phyloP scores from a whole-genome alignment of 1,139 yeast genomes.

The Suhomyces coccinellae region DNA sequence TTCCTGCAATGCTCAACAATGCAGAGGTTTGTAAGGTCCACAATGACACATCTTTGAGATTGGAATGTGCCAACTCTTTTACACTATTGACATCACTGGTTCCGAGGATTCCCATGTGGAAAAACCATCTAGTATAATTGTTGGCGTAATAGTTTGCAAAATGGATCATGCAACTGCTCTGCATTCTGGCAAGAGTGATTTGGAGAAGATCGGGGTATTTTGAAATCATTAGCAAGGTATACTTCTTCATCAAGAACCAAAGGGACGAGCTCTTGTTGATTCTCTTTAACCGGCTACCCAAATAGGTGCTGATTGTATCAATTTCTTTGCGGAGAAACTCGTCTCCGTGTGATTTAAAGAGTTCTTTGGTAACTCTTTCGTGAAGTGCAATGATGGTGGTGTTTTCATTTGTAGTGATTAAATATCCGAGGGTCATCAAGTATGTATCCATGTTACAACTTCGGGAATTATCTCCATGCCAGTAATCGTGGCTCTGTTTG shows the following conservation, averaged over 20 bases:
- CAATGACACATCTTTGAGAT: constrained; percentile 35
- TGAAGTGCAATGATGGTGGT: constrained; percentile 36
- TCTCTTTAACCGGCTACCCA: constrained; percentile 35
- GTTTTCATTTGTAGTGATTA: constrained; percentile 45
- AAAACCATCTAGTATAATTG: constrained; percentile 35
- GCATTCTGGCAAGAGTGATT: constrained; percentile 19
- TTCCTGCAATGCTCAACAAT: constrained; percentile 8
- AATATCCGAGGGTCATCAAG: constrained; percentile 34
- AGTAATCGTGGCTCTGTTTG: constrained; percentile 34
- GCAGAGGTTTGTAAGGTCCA: constrained; percentile 27
- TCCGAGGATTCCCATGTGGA: constrained; percentile 12
- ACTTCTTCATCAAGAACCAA: constrained; percentile 39
- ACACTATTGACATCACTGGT: constrained; percentile 8
- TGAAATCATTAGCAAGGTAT: constrained; percentile 14
- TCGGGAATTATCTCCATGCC: constrained; percentile 22
- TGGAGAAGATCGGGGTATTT: constrained; percentile 1
- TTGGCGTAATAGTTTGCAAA: constrained; percentile 46
- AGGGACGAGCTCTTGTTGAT: constrained; percentile 46
- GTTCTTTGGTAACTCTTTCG: constrained; percentile 24
- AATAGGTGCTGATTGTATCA: constrained; percentile 32
- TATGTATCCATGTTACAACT: constrained; percentile 13
- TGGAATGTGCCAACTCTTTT: constrained; percentile 20
- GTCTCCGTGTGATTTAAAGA: constrained; percentile 14
- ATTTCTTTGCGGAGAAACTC: constrained; percentile 25
- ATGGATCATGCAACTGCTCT: constrained; percentile 37